Conservation (phyloP, 1,284 basidiomycete genomes). For the Ceratobasidium sp. region DNA sequence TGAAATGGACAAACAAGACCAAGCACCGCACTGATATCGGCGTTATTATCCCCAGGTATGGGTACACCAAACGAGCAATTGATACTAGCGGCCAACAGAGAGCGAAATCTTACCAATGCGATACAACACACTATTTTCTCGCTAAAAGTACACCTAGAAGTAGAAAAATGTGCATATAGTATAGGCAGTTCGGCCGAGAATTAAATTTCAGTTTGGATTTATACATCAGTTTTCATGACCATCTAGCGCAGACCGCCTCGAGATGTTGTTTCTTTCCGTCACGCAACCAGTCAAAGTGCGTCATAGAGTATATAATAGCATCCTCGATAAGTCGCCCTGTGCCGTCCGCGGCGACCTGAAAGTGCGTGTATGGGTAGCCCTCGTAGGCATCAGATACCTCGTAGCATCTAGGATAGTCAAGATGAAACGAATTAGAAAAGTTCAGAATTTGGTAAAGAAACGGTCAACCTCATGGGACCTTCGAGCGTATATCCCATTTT, state of each 20-base stretch:
- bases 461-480: conserved; percentile 13
- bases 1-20: no score
- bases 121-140: no score
- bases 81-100: no score
- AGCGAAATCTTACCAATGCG: no score
- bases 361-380: conserved; percentile 5
- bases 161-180: no score
- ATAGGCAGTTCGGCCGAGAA: no score
- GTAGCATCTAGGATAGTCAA: background rate
- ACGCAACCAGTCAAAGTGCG: conserved; percentile 17
- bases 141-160: no score
- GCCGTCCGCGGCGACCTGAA: conserved; percentile 1
- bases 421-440: background rate
- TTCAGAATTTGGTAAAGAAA: background rate
- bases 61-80: no score
- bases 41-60: no score
- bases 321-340: conserved; percentile 11
- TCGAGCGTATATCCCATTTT: conserved; percentile 21
- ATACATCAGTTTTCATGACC: background rate
- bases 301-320: conserved; percentile 5
- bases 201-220: no score
- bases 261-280: conserved; percentile 14
- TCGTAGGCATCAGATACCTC: conserved; percentile 16
- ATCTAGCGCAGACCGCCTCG: conserved; percentile 5
- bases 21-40: no score